Evolutionary conservation across 1,139 yeast genomes (phyloP).

Genomic region (Pneumocystis wakefieldiae): DNA sequence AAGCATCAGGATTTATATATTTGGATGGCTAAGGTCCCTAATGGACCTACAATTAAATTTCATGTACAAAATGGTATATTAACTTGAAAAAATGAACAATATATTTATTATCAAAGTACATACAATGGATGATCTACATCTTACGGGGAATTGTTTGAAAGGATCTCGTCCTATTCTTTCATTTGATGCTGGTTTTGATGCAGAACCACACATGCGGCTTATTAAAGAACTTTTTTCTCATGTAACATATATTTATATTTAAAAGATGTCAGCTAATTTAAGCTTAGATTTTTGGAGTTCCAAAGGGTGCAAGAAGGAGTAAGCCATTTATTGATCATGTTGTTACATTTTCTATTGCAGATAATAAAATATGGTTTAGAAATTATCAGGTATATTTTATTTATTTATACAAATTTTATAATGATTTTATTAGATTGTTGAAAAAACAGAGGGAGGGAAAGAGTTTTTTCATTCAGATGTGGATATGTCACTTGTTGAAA

Average conservation of each 20-base stretch:
- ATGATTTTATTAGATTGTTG: slow-evolving; percentile 35
- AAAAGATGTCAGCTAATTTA: slow-evolving; percentile 12
- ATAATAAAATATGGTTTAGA: slow-evolving; percentile 89
- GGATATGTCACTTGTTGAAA: slow-evolving; percentile 70
- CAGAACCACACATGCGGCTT: slow-evolving; percentile 47
- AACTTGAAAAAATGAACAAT: not conserved
- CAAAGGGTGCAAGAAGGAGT: slow-evolving; percentile 84
- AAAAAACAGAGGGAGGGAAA: slow-evolving; percentile 17
- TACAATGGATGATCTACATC: slow-evolving; percentile 88
- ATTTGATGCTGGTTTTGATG: slow-evolving; percentile 66
- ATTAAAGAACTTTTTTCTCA: slow-evolving; percentile 59
- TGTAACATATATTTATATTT: not conserved
- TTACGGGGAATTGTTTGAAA: slow-evolving; percentile 87
- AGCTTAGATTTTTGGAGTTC: slow-evolving; percentile 80
- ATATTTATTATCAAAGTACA: slow-evolving; percentile 36
- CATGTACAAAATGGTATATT: slow-evolving; percentile 53
- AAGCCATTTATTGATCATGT: slow-evolving; percentile 95
- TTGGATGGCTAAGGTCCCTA: slow-evolving; percentile 93
- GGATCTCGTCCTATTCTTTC: slow-evolving; percentile 94
- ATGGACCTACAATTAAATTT: slow-evolving; percentile 92
- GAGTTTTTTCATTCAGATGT: slow-evolving; percentile 21
- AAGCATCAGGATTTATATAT: slow-evolving; percentile 89
- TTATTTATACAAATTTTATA: slow-evolving; percentile 41
- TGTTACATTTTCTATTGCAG: slow-evolving; percentile 81
- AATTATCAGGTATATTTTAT: slow-evolving; percentile 62